phyloP scores from a whole-genome alignment of 2,329 filamentous ascomycete genomes.

The Fusarium sp. region DNA sequence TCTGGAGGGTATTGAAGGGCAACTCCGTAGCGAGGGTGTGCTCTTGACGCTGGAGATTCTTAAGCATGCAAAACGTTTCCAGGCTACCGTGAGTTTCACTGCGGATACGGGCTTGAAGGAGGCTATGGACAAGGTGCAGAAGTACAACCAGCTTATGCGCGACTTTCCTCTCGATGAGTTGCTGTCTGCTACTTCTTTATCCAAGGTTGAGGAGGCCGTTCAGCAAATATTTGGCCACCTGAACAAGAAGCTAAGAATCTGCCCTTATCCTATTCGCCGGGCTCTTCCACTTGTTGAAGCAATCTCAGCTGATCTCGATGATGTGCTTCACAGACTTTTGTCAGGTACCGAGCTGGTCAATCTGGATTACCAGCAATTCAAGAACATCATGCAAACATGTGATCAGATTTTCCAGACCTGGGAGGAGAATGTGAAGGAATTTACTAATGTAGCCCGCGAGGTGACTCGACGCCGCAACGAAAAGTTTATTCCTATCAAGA shows the following conservation, averaged over 20 bases:
- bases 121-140: slow-evolving; percentile 94
- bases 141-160: slow-evolving; percentile 98
- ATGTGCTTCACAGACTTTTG: slow-evolving; percentile 85
- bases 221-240: slow-evolving; percentile 92
- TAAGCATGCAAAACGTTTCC: slow-evolving; percentile 97
- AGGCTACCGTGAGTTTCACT: slow-evolving; percentile 95
- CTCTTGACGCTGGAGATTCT: slow-evolving; percentile 92
- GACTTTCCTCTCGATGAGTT: slow-evolving; percentile 97
- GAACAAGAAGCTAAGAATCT: slow-evolving; percentile 98
- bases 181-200: slow-evolving; percentile 88
- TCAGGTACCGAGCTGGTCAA: slow-evolving; percentile 91
- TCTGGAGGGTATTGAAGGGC: slow-evolving; percentile 89
- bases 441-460: slow-evolving; percentile 96
- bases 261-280: slow-evolving; percentile 92
- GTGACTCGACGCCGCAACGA: slow-evolving; percentile 93
- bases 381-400: slow-evolving; percentile 83
- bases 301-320: slow-evolving; percentile 93
- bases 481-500: slow-evolving; percentile 99
- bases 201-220: slow-evolving; percentile 90
- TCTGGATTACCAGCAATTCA: slow-evolving; percentile 91
- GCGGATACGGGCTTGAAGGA: slow-evolving; percentile 97
- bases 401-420: slow-evolving; percentile 90
- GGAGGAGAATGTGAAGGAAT: slow-evolving; percentile 97
- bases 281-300: slow-evolving; percentile 95
- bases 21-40: slow-evolving; percentile 90